Evolutionary conservation across 768 basidiomycete species (phyloP), one percentile per base, ranked within the genome.

Genomic region (Boletus subcaerulescens): DNA sequence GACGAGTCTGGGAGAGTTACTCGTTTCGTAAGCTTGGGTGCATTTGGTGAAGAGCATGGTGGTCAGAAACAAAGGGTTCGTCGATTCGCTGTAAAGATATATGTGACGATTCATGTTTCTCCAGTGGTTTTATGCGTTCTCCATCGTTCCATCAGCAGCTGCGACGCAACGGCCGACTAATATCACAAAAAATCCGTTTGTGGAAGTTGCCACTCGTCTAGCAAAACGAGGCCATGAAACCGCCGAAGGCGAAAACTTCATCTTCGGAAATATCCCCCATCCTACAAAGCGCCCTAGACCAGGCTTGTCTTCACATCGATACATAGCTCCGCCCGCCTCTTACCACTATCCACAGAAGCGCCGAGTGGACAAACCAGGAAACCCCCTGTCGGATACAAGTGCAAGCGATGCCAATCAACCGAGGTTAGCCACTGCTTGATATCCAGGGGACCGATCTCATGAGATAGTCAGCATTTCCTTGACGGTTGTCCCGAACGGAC

Each of bases 111-210:
- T 53, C 39, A 59, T 58, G 48, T 36, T 43, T 52, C 10, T 5
- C 17, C 61, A 98, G 95, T 98, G 93, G 89, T 98, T 97, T 74
- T 99, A 99, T 73, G 97, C 97, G 3, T 98, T 98, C 71, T 86
- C 83, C 24, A 89, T 99, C 48, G 72, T 82, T 0, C 84, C 91
- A 3, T 76, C 77, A 42, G 69, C 74, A 22, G 62, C 75, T 5
- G 60, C 69, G 24, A 70, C 66, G 12, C 69, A 76, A 18, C 77
- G 65, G 5, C 89, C 90, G 15, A 64, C 78, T 1, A 91, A 92
- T 63, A 71, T 78, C 1, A 89, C 90, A 0, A 75, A 74, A 58
- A 93, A 92, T 67, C 90, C 90, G 1, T 91, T 89, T 65, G 70
- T 73, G 7, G 79, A 80, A 48, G 58, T 61, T 24, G 60, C 64